Conservation (phyloP, 768 basidiomycete species). For the Boletus sensibilis region DNA sequence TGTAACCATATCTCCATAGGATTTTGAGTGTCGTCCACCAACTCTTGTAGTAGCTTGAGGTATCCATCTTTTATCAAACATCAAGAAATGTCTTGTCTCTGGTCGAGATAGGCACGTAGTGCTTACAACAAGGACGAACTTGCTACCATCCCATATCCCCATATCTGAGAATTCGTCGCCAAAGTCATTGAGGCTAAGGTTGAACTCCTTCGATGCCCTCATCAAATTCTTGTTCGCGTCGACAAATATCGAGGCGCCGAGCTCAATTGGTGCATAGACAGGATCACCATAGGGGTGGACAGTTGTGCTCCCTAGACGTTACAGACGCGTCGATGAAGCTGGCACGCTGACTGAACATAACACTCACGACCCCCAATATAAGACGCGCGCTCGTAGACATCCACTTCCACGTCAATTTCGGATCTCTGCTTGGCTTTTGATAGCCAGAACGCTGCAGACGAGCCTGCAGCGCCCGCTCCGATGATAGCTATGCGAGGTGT, state of each 20-base stretch:
- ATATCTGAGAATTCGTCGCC: constrained; percentile 46
- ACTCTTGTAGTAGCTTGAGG: constrained; percentile 33
- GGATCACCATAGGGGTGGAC: constrained; percentile 69
- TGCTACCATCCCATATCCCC: constrained; percentile 82
- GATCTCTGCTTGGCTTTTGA: constrained; percentile 71
- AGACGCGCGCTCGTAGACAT: constrained; percentile 75
- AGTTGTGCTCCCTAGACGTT: constrained; percentile 63
- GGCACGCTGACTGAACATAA: neutral
- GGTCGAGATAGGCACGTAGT: neutral
- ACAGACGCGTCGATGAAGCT: constrained; percentile 1
- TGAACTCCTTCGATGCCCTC: constrained; percentile 80
- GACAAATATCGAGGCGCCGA: constrained; percentile 90
- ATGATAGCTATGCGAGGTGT: constrained; percentile 75
- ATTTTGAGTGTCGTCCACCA: constrained; percentile 78
- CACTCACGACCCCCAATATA: constrained; percentile 86
- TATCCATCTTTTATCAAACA: constrained; percentile 38
- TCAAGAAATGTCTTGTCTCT: neutral
- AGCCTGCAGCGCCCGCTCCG: constrained; percentile 87
- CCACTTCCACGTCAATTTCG: constrained; percentile 69
- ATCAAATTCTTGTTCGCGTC: constrained; percentile 65
- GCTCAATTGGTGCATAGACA: constrained; percentile 63
- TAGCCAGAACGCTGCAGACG: constrained; percentile 83
- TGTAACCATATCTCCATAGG: constrained; percentile 74
- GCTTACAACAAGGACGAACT: constrained; percentile 64
- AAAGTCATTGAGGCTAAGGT: constrained; percentile 55